Evolutionary conservation across 257 asterid genomes (phyloP), one percentile per base, ranked within the genome.

Genomic region (Verbena officinalis): DNA sequence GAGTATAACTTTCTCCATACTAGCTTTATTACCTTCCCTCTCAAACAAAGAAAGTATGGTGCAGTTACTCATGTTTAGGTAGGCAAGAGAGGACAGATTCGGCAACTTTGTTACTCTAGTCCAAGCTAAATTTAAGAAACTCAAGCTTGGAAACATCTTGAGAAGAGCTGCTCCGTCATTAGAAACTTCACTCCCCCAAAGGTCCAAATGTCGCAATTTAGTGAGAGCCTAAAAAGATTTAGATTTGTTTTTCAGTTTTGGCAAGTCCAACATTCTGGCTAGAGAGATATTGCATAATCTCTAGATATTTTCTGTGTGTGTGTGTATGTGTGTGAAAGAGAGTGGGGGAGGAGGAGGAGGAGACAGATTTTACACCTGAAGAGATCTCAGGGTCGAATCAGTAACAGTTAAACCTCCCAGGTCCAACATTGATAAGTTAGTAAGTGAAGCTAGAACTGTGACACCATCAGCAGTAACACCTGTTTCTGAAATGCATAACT

Each of bases 31-130:
- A 48, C 79, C 88, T 67, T 62, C 81, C 68, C 78, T 88, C 54
- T 77, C 75, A 24, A 78, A 83, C 40, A 90, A 52, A 62, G 89
- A 79, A 68, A 76, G 78, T 74, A 94, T 59, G 6, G 83, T 78
- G 77, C 97, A 94, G 80, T 84, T 88, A 67, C 97, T 90, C 95
- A 90, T 84, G 89, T 90, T 82, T 68, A 94, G 83, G 77, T 38
- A 74, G 27, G 76, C 54, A 59, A 94, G 87, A 23, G 92, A 86
- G 62, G 80, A 62, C 67, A 94, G 51, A 72, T 67, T 55, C 1
- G 96, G 95, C 72, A 94, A 71, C 71, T 55, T 59, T 30, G 95
- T 87, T 16, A 90, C 88, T 21, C 76, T 63, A 22, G 99, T 93
- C 99, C 97, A 93, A 46, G 92, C 96, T 58, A 93, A 73, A 73